A percentile compares a stretch with the other conserved stretches of the same genome.
phyloP scores from a whole-genome alignment of 441 rosid species.

The Rhodomyrtus psidioides region DNA sequence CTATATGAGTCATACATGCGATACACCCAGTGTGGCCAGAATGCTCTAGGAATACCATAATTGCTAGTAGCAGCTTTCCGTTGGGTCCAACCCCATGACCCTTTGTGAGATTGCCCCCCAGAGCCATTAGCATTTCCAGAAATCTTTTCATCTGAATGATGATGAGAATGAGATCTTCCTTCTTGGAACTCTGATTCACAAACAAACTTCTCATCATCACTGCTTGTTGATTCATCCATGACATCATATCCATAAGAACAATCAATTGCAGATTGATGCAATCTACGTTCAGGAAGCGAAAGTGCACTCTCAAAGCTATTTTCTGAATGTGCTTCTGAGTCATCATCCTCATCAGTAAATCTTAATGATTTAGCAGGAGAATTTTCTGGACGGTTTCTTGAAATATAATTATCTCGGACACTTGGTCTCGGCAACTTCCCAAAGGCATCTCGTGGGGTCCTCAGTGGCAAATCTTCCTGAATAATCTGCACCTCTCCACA shows the following conservation, averaged over 20 bases:
- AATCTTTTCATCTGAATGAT: constrained; percentile 18
- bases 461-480: constrained; percentile 72
- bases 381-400: constrained; percentile 16
- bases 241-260: constrained; percentile 19
- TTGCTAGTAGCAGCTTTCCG: constrained; percentile 22
- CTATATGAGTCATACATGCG: constrained; percentile 72
- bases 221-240: constrained; percentile 14
- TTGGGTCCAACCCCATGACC: constrained; percentile 20
- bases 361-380: constrained; percentile 16
- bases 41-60: constrained; percentile 49
- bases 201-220: constrained; percentile 18
- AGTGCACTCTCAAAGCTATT: constrained; percentile 80
- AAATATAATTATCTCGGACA: constrained; percentile 16
- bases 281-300: constrained; percentile 49
- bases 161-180: constrained; percentile 13
- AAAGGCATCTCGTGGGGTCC: constrained; percentile 68
- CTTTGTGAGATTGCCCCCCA: constrained; percentile 17
- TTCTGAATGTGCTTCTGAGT: constrained; percentile 56
- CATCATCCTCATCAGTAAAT: constrained; percentile 30
- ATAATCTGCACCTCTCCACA: constrained; percentile 81
- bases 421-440: constrained; percentile 45
- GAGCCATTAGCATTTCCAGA: constrained; percentile 17
- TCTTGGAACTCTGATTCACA: constrained; percentile 24
- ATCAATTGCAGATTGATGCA: constrained; percentile 55
- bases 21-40: constrained; percentile 90